phyloP scores from a whole-genome alignment of 352 stramenopile genomes.

The Phytophthora colocasiae region DNA sequence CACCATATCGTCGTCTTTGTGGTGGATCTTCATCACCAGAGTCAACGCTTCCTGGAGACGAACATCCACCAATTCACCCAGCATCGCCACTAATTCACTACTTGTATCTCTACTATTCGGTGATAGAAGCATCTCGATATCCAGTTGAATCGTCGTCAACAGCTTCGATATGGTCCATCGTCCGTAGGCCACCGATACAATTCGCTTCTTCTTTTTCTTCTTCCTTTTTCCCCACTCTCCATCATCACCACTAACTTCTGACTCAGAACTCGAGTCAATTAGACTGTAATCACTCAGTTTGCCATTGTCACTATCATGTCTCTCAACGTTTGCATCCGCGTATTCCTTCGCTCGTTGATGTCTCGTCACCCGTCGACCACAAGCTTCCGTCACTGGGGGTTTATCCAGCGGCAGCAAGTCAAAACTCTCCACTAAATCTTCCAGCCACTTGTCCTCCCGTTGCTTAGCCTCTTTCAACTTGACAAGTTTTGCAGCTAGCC shows the following conservation, averaged over 20 bases:
- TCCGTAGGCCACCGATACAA: conserved; percentile 30
- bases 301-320: conserved; percentile 1
- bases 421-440: conserved; percentile 57
- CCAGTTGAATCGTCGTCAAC: conserved; percentile 40
- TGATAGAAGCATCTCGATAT: conserved; percentile 34
- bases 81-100: conserved; percentile 30
- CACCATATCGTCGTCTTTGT: conserved; percentile 33
- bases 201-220: conserved; percentile 2
- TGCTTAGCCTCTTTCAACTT: conserved; percentile 40
- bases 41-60: conserved; percentile 30
- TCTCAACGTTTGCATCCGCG: neutral
- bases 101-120: conserved; percentile 25
- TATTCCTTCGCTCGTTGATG: conserved; percentile 16
- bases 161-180: conserved; percentile 63
- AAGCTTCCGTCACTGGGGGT: conserved; percentile 19
- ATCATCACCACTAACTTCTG: conserved; percentile 16
- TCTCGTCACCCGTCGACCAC: conserved; percentile 26
- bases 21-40: conserved; percentile 15
- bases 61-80: conserved; percentile 43
- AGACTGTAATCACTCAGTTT: conserved; percentile 15
- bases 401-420: conserved; percentile 39
- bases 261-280: conserved; percentile 16
- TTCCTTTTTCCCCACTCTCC: conserved; percentile 5
- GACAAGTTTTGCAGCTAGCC: conserved; percentile 62
- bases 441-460: conserved; percentile 65